Conservation (phyloP, 495 filamentous ascomycete species). For the Neurospora tetraspora region DNA sequence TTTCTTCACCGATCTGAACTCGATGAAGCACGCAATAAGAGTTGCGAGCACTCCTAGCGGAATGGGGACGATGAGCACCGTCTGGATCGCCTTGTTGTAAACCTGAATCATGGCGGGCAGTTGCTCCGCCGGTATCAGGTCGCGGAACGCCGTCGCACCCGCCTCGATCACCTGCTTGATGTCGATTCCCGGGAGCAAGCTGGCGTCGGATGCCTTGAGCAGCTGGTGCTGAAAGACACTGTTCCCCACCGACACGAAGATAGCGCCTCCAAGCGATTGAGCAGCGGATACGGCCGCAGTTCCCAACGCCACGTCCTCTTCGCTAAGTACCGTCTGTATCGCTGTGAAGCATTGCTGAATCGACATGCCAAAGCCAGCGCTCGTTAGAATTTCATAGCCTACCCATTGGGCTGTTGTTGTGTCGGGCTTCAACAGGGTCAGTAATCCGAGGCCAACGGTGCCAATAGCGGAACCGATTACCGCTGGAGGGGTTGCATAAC, state of each 20-base stretch:
- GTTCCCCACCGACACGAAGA: constrained; percentile 54
- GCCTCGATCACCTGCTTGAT: constrained; percentile 22
- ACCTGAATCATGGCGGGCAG: constrained; percentile 18
- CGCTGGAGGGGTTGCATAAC: constrained; percentile 42
- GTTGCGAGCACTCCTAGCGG: constrained; percentile 29
- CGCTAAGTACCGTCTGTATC: constrained; percentile 39
- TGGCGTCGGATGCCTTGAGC: constrained; percentile 20
- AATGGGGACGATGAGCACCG: constrained; percentile 20
- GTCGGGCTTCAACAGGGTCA: constrained; percentile 47
- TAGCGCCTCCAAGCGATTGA: constrained; percentile 51
- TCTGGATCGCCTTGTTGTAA: constrained; percentile 23
- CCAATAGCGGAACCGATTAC: constrained; percentile 42
- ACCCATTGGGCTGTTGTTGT: constrained; percentile 49
- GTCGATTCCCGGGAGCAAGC: constrained; percentile 17
- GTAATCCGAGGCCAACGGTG: constrained; percentile 50
- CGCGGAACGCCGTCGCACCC: constrained; percentile 41
- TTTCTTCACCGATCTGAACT: constrained; percentile 42
- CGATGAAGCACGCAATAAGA: constrained; percentile 30
- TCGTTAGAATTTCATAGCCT: constrained; percentile 47
- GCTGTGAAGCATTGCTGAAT: constrained; percentile 50
- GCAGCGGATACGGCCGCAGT: constrained; percentile 51
- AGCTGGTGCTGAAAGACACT: constrained; percentile 48
- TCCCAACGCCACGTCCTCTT: constrained; percentile 48
- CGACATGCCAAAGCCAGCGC: constrained; percentile 51
- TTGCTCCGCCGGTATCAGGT: constrained; percentile 19